phyloP scores from a whole-genome alignment of 2,329 filamentous ascomycete genomes.

The Didymosphaeria variabile region DNA sequence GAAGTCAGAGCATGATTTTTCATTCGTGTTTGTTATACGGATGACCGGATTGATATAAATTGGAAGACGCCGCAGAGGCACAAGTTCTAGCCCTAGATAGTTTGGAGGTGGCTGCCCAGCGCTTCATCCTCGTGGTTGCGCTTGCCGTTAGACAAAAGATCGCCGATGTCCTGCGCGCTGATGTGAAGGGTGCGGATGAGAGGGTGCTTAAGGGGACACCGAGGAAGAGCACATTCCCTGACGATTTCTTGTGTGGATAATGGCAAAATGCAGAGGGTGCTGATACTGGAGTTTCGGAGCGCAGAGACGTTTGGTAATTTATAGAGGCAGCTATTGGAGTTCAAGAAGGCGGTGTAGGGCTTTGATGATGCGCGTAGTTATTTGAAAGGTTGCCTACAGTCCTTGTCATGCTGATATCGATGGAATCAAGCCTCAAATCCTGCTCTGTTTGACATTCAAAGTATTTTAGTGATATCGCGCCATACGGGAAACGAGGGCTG shows the following conservation, averaged over 20 bases:
- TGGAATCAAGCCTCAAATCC: background rate
- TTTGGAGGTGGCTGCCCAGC: conserved; percentile 62
- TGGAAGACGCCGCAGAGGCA: conserved; percentile 62
- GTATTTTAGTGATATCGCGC: background rate
- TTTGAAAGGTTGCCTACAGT: background rate
- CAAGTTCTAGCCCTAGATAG: conserved; percentile 65
- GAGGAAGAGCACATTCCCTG: conserved; percentile 22
- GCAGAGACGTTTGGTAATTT: conserved; percentile 66
- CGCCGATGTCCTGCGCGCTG: conserved; percentile 60
- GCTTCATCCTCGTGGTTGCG: conserved; percentile 64
- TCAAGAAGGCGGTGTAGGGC: conserved; percentile 29
- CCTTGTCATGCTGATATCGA: background rate
- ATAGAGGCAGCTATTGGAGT: conserved; percentile 65
- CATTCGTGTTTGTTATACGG: background rate
- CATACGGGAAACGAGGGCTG: background rate
- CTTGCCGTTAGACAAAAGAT: conserved; percentile 67
- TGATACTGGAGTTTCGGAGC: conserved; percentile 63
- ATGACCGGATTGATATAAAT: conserved; percentile 33
- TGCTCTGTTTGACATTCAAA: background rate
- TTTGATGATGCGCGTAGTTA: background rate
- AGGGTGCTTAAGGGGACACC: conserved; percentile 53
- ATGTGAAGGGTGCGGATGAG: conserved; percentile 59
- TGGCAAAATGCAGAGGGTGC: conserved; percentile 56
- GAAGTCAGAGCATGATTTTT: conserved; percentile 41
- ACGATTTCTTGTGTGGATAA: conserved; percentile 60